phyloP scores from a whole-genome alignment of 495 filamentous ascomycete species.

The Chlorociboria aeruginascens region DNA sequence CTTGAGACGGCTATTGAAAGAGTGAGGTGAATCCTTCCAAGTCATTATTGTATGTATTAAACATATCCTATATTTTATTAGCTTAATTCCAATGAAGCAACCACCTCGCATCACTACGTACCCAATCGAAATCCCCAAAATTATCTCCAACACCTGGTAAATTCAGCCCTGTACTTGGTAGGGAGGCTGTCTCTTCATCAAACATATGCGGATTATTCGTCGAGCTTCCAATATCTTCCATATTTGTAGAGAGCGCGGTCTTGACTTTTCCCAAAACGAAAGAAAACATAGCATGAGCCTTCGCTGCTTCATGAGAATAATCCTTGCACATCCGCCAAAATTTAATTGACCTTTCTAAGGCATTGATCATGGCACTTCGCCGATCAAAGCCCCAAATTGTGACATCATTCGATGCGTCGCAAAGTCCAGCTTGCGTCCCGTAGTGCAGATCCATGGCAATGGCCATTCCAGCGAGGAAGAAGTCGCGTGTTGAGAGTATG shows the following conservation, averaged over 20 bases:
- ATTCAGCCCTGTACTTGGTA: too few relatives aligned
- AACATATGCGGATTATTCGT: too few relatives aligned
- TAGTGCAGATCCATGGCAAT: constrained; percentile 3
- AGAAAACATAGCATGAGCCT: constrained; percentile 2
- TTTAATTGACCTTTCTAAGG: not conserved
- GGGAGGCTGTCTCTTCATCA: too few relatives aligned
- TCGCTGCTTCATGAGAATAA: not conserved
- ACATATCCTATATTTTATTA: too few relatives aligned
- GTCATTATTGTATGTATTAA: too few relatives aligned
- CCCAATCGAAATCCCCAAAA: too few relatives aligned
- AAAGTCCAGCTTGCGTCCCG: not conserved
- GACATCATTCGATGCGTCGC: not conserved
- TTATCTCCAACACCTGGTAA: too few relatives aligned
- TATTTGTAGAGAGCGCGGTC: not conserved
- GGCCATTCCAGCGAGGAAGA: constrained; percentile 1
- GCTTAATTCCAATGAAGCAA: too few relatives aligned
- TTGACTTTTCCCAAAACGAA: constrained; percentile 1
- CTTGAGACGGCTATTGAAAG: too few relatives aligned
- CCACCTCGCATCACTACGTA: too few relatives aligned
- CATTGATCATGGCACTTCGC: not conserved
- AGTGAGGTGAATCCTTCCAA: too few relatives aligned
- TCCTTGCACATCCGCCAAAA: not conserved
- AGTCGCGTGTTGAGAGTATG: not conserved
- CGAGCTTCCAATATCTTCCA: not conserved
- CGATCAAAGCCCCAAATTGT: not conserved